Evolutionary conservation across 1,284 basidiomycete genomes (phyloP).

Genomic region (Ceratobasidium theobromae): DNA sequence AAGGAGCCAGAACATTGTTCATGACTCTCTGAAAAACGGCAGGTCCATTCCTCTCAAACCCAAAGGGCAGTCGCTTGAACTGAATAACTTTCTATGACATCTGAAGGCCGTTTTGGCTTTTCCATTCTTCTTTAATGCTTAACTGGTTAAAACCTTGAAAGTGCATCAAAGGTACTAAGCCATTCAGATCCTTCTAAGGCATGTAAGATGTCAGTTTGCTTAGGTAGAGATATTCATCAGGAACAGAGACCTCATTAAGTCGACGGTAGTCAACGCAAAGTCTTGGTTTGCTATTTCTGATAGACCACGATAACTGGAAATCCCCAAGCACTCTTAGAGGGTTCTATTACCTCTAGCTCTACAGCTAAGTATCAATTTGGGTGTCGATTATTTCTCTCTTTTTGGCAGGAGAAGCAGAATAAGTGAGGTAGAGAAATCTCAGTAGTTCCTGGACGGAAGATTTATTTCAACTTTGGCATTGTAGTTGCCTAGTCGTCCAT

Average conservation of each 20-base stretch:
- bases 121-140: slow-evolving; percentile 41
- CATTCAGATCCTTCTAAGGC: slow-evolving; percentile 43
- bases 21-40: slow-evolving; percentile 48
- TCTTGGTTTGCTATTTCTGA: slow-evolving; percentile 41
- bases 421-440: slow-evolving; percentile 40
- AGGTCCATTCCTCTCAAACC: slow-evolving; percentile 48
- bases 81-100: slow-evolving; percentile 46
- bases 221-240: slow-evolving; percentile 49
- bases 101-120: slow-evolving; percentile 45
- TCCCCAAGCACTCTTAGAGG: slow-evolving; percentile 44
- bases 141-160: slow-evolving; percentile 49
- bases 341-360: slow-evolving; percentile 43
- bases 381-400: slow-evolving; percentile 44
- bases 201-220: slow-evolving; percentile 46
- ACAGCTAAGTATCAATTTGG: slow-evolving; percentile 43
- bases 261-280: slow-evolving; percentile 44
- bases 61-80: slow-evolving; percentile 50
- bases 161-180: slow-evolving; percentile 45
- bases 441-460: slow-evolving; percentile 29
- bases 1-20: slow-evolving; percentile 45
- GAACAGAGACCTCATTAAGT: slow-evolving; percentile 43
- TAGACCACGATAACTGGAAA: slow-evolving; percentile 44
- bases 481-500: slow-evolving; percentile 40
- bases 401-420: slow-evolving; percentile 42
- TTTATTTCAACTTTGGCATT: slow-evolving; percentile 36